Evolutionary conservation across 2,329 filamentous ascomycete species (phyloP), one percentile per base, ranked within the genome.

Genomic region (Trichophyton equinum): DNA sequence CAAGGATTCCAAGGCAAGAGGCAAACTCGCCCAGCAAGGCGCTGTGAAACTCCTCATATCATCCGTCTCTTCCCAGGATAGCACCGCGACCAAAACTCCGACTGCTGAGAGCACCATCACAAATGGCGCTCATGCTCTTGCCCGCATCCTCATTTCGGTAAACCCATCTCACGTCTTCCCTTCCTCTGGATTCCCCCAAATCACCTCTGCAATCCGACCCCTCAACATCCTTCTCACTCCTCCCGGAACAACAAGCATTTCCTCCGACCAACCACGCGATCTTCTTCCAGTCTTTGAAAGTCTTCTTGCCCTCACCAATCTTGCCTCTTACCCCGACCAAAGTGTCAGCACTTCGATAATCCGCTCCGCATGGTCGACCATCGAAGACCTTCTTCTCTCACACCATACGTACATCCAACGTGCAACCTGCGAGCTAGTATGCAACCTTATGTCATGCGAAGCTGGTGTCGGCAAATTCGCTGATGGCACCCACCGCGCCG

Each of bases 301-400:
- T 0, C 81, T 99, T 7, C 87, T 97, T 72, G 92, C 94, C 0
- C 82, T 99, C 40, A 97, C 94, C 0, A 99, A 99, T 67, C 82
- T 99, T 6, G 94, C 92, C 0, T 95, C 89, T 0, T 70, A 74
- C 55, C 71, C 77, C 18, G 72, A 78, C 63, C 68, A 68, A 59
- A 68, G 72, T 30, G 70, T 75, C 13, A 82, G 86, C 11, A 86
- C 91, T 59, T 78, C 81, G 15, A 91, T 96, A 57, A 84, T 96
- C 40, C 84, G 87, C 8, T 77, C 82, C 3, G 84, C 86, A 0
- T 95, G 89, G 83, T 72, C 84, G 0, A 83, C 84, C 20, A 81
- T 96, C 49, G 94, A 97, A 72, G 90, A 96, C 66, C 82, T 91
- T 18, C 78, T 97, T 1, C 81, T 97, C 1, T 87, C 85, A 13